Evolutionary conservation across 2,329 filamentous ascomycete species (phyloP), one percentile per base, ranked within the genome.

Genomic region (Colletotrichum scovillei): DNA sequence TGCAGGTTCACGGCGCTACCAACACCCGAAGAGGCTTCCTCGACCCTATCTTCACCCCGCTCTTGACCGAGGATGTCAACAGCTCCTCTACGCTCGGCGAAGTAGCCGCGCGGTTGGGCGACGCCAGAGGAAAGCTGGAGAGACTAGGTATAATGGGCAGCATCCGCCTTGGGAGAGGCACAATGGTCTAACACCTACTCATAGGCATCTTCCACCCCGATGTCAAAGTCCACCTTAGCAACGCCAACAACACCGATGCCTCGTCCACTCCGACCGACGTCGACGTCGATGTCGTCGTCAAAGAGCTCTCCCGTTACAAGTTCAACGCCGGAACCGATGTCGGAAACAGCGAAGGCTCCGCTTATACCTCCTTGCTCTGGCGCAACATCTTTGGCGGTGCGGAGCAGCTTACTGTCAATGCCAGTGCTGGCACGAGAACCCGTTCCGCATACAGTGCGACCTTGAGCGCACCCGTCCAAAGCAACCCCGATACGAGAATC

Each of bases 301-400:
- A 91, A 66, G 96, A 99, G 83, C 92, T 94, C 76, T 93, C 94
- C 38, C 92, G 93, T 52, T 91, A 98, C 79, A 91, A 95, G 72
- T 89, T 98, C 79, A 97, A 97, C 86, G 98, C 95, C 0, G 97
- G 97, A 73, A 98, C 97, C 9, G 96, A 98, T 80, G 89, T 98
- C 58, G 97, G 97, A 75, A 97, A 97, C 80, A 92, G 94, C 26
- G 97, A 99, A 83, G 97, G 96, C 46, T 97, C 95, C 8, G 96
- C 95, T 4, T 98, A 97, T 80, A 92, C 94, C 76, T 96, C 97
- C 77, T 88, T 95, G 57, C 88, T 96, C 64, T 92, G 95, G 87
- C 92, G 97, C 77, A 99, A 99, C 83, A 89, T 99, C 73, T 94
- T 99, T 81, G 97, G 97, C 64, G 97, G 97, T 52, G 97, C 95